phyloP scores from a whole-genome alignment of 257 asterid genomes.

The Capsicum rhomboideum region DNA sequence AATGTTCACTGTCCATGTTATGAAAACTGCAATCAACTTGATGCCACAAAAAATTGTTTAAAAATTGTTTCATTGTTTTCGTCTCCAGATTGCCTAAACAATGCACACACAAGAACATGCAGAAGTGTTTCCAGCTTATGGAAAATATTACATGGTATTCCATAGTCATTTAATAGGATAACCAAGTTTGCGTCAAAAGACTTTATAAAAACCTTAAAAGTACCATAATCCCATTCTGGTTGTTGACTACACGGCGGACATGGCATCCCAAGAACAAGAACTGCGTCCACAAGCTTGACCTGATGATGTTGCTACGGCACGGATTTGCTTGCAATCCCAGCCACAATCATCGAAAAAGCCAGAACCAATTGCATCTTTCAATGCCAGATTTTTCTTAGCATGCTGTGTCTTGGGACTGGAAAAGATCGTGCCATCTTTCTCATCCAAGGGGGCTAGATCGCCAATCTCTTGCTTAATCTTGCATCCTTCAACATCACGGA shows the following conservation, averaged over 20 bases:
- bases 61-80: background rate
- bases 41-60: background rate
- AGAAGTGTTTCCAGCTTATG: background rate
- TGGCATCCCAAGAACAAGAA: conserved; percentile 14
- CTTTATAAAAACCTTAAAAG: too few relatives aligned
- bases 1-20: background rate
- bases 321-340: conserved; percentile 18
- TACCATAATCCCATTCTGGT: background rate
- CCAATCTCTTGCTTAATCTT: conserved; percentile 21
- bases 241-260: background rate
- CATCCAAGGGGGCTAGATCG: conserved; percentile 8
- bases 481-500: conserved; percentile 21
- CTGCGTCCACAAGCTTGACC: conserved; percentile 8
- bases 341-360: conserved; percentile 27
- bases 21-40: background rate
- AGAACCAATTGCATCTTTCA: conserved; percentile 30
- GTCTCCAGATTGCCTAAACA: background rate
- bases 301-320: conserved; percentile 13
- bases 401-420: conserved; percentile 24
- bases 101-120: background rate
- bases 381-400: conserved; percentile 14
- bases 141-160: background rate
- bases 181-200: background rate
- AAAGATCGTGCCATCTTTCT: conserved; percentile 21
- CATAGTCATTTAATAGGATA: background rate